Base-by-base conservation (phyloP, 805 yeast genomes). In the Metschnikowia proteae region DNA sequence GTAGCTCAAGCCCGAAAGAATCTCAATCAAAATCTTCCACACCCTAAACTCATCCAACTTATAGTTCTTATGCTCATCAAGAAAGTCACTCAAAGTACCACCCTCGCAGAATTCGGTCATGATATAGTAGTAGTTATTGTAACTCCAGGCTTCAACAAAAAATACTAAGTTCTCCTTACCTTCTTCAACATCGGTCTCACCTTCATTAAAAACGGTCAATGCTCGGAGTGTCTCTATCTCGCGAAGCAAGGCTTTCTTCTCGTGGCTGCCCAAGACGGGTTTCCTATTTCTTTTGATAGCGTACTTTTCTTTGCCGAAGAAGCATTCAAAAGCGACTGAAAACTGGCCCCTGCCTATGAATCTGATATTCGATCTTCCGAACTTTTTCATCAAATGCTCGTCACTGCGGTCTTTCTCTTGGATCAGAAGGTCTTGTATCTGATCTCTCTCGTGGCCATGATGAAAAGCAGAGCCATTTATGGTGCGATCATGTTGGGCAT, bases 101-200 rank as follows among this genome's bases (percentile, higher is more conserved):
- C 91, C 94, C 60, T 91, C 98, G 68, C 97, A 94, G 66, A 73
- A 91, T 58, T 92, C 97, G 3, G 96, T 89, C 94, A 90, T 88
- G 34, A 94, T 88, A 64, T 92, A 94, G 55, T 85, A 80, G 56
- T 83, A 82, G 40, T 81, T 81, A 60, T 82, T 78, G 61, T 74
- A 75, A 55, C 88, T 95, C 97, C 97, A 92, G 29, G 86, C 88
- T 62, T 88, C 90, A 13, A 88, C 78, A 56, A 88, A 81, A 54
- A 82, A 82, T 39, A 94, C 79, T 34, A 94, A 80, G 62, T 88
- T 83, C 57, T 87, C 95, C 54, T 81, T 80, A 9, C 90, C 94
- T 47, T 82, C 87, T 54, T 70, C 75, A 49, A 70, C 73, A 49
- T 72, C 76, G 3, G 58, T 49, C 38, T 68, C 70, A 51, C 65